Evolutionary conservation across 495 filamentous ascomycete genomes (phyloP), one percentile per base, ranked within the genome.

Genomic region (Podospora sp.): DNA sequence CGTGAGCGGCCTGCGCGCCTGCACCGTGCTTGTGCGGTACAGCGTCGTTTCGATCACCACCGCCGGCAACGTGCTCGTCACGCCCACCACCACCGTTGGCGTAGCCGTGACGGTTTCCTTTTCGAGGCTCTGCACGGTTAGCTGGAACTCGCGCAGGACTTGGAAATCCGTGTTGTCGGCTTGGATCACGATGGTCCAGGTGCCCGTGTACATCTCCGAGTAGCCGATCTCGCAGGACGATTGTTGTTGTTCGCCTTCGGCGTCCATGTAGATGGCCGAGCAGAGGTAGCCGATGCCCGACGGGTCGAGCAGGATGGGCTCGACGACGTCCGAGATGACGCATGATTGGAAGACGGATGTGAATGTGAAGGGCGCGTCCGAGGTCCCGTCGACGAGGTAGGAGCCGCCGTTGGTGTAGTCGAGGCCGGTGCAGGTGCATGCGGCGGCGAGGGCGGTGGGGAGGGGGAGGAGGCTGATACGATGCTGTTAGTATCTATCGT

Each of bases 401-500:
- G 66, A 69, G 1, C 72, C 72, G 36, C 70, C 72, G 12, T 75
- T 69, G 5, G 72, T 72, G 60, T 75, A 75, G 65, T 75, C 72
- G 2, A 75, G 60, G 11, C 72, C 72, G 1, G 70, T 69, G 46
- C 72, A 75, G 7, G 60, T 64, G 65, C 72, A 75, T 0, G 46
- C 65, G 52, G 27, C 29, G 25, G 25, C 27, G 29, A 12, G 56
- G 56, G 16, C 27, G 3, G n/a, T 14, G 14, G 26, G 8, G 49
- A 46, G 40, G 4, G 5, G 40, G 40, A 46, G 4, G 40, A 46
- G 40, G 40, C 40, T 46, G 40, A 8, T 33, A 8, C 4, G 40
- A 8, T 33, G 29, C 4, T 33, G 29, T 33, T 33, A 33, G 29
- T 33, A 4, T 33, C 5, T 11, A 46, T n/a, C n/a, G n/a, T n/a